Evolutionary conservation across 2,329 filamentous ascomycete genomes (phyloP), one percentile per base, ranked within the genome.

Genomic region (Clarireedia hainanense): DNA sequence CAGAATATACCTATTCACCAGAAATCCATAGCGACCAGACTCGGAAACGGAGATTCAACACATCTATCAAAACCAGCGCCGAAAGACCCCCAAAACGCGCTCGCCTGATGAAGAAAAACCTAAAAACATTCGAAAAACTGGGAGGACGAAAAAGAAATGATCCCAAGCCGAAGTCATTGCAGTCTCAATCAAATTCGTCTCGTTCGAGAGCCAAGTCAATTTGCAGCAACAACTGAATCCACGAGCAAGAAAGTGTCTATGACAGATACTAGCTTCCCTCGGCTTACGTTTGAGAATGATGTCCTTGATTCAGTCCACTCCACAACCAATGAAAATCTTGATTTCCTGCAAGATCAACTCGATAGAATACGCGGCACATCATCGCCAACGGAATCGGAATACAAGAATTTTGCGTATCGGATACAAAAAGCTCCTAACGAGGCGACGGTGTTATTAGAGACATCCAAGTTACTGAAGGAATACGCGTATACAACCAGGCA

Each of bases 31-130:
- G 3, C 20, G 20, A 74, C 96, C 89, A 50, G 81, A 76, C 63
- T 86, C 71, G 77, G 94, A 97, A 66, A 79, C 76, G 50, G 79
- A 70, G 47, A 92, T 74, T 68, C 96, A 90, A 46, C 23, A 27
- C 1, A 27, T 46, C 10, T 20, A n/a, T 23, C 10, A 20, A 27
- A 26, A 27, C 4, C 20, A 3, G 4, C 26, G 43, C 23, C 23
- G 17, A 27, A 26, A 46, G 23, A 46, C 43, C 43, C 14, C 43
- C 6, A 46, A 46, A 27, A 46, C 20, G 20, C 14, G 4, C 43
- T 12, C 23, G 43, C 6, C 43, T 46, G 43, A 46, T 23, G 43
- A 23, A 46, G 43, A 26, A 46, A 46, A 46, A 46, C 5, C 9
- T 27, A 20, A 46, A 26, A 46, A 20, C 43, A 20, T 6, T 46